Evolutionary conservation across 1,284 basidiomycete genomes (phyloP), one percentile per base, ranked within the genome.

Genomic region (Filobasidium uniguttulatum): DNA sequence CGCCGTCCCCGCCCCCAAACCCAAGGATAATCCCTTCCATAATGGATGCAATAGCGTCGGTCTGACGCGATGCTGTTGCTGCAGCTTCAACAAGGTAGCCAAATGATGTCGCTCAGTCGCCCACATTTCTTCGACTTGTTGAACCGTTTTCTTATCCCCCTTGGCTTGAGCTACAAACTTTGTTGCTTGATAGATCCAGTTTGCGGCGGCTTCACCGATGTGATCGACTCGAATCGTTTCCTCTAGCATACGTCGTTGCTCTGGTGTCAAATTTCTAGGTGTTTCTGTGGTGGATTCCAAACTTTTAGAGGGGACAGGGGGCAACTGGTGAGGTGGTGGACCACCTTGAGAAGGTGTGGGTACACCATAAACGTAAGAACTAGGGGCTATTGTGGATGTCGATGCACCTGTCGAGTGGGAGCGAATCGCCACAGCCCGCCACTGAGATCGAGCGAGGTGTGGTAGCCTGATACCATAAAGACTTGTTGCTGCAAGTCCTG

Each of bases 71-170:
- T 96, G 88, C 64, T 97, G 89, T 2, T 76, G 63, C 55, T 86
- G 81, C 26, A 97, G 69, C 57, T 80, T 82, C 59, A 89, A 78
- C 78, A 93, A 86, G 26, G 90, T 85, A 0, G 72, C 65, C 12
- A 96, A 73, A 67, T 97, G 91, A 67, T 88, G 88, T 70, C 85
- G 86, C 70, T 97, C 91, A 62, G 88, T 89, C 44, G 87, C 80
- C 89, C 89, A 96, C 91, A 97, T 97, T 56, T 85, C 81, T 85
- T 88, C 83, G 53, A 91, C 82, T 46, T 93, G 70, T 9, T 77
- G 73, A 0, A 78, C 79, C n/a, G 78, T 72, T 23, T 62, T 64
- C 22, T 70, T 71, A 64, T 91, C 80, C 20, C 73, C 72, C 19
- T 82, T 77, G 0, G 87, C 71, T 26, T 85, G 73, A 49, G 77